A percentile compares a stretch with the other conserved stretches of the same genome.
Conservation (phyloP, 1,284 basidiomycete genomes). For the Apiotrichum akiyoshidainum region DNA sequence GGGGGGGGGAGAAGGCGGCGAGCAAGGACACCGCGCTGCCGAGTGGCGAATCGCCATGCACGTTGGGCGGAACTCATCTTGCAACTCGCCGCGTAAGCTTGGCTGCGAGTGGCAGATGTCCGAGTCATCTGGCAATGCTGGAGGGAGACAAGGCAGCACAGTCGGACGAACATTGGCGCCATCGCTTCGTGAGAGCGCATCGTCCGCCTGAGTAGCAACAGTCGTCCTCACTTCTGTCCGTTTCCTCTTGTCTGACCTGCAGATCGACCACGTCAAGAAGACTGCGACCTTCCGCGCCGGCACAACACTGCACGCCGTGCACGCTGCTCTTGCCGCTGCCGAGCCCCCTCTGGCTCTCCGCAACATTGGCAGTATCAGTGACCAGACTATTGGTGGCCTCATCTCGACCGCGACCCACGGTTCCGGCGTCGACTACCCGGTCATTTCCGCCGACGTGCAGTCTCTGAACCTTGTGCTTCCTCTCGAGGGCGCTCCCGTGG, state of each 20-base stretch:
- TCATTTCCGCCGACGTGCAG: constrained; percentile 77
- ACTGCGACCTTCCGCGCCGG: constrained; percentile 66
- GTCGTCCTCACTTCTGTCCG: no score
- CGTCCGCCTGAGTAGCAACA: no score
- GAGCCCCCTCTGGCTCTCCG: constrained; percentile 70
- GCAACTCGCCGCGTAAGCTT: no score
- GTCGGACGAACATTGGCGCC: no score
- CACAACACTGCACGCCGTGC: constrained; percentile 71
- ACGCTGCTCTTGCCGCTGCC: constrained; percentile 62
- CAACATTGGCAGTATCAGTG: constrained; percentile 93
- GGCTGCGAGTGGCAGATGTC: no score
- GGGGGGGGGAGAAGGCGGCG: no score
- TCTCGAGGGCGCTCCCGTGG: constrained; percentile 37
- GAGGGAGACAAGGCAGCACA: no score
- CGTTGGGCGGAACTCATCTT: no score
- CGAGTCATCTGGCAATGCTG: no score
- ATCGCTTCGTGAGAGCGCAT: no score
- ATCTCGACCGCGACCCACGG: constrained; percentile 95
- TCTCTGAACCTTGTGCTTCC: constrained; percentile 65
- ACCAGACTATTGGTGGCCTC: constrained; percentile 92
- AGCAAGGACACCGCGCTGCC: neutral
- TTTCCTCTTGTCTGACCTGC: constrained; percentile 6
- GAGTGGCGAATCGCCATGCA: no score
- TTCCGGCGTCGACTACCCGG: constrained; percentile 73
- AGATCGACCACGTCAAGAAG: constrained; percentile 70